These are phyloP conservation scores for Xenoacremonium recifei DNA, from an alignment of 2,329 filamentous ascomycete genomes.

Conservation along the genomic window DNA sequence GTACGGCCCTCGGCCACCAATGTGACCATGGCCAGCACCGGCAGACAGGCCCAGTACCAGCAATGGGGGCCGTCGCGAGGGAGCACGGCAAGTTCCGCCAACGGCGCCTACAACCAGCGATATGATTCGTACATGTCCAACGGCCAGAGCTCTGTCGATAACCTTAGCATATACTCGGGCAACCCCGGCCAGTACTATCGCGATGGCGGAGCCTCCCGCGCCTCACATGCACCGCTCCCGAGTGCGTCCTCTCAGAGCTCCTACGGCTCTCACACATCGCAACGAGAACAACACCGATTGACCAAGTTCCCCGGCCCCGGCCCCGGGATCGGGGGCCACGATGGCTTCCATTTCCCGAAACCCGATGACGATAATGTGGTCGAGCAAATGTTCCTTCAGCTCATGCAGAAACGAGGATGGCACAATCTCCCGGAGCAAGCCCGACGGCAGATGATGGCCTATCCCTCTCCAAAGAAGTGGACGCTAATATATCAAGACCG, in stretches of 20 bases:
- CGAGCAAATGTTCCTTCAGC: conserved; percentile 84
- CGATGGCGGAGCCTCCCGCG: conserved; percentile 32
- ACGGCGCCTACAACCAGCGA: conserved; percentile 54
- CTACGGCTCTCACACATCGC: conserved; percentile 45
- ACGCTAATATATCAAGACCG: conserved; percentile 94
- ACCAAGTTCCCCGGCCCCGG: conserved; percentile 49
- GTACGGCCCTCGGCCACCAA: conserved; percentile 64
- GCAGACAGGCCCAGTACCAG: conserved; percentile 72
- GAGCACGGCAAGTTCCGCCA: conserved; percentile 52
- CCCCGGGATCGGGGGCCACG: conserved; percentile 36
- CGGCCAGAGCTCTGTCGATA: conserved; percentile 55
- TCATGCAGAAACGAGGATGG: conserved; percentile 98
- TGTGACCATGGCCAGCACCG: conserved; percentile 69
- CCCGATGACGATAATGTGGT: conserved; percentile 80
- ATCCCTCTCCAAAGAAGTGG: conserved; percentile 95
- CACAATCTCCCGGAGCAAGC: conserved; percentile 96
- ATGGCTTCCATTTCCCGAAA: conserved; percentile 63
- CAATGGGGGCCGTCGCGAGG: conserved; percentile 65
- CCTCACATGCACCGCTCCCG: conserved; percentile 46
- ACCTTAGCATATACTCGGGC: conserved; percentile 57
- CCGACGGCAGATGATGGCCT: conserved; percentile 91
- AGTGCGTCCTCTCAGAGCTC: conserved; percentile 58
- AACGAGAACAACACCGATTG: conserved; percentile 56
- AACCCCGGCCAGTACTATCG: conserved; percentile 40
- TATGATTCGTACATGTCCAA: conserved; percentile 64